Percentiles rank a stretch among this genome's conserved stretches.
Evolutionary conservation across 2,329 filamentous ascomycete species (phyloP).

Genomic region (Cercospora zeae-maydis): DNA sequence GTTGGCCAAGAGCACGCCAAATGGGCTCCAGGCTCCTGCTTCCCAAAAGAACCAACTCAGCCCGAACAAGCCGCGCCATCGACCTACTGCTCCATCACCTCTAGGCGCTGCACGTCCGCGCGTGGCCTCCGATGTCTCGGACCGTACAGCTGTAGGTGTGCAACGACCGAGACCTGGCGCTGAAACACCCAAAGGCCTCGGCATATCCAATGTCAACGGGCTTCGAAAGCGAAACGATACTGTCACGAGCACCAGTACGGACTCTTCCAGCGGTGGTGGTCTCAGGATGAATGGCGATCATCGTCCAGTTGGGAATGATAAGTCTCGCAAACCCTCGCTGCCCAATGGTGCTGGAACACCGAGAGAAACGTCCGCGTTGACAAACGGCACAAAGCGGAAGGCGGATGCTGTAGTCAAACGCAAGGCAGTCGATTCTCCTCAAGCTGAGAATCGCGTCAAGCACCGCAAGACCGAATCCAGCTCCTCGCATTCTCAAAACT

Average conservation of each 20-base stretch:
- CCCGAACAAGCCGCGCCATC: constrained; percentile 45
- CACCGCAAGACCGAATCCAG: constrained; percentile 36
- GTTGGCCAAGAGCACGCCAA: constrained; percentile 30
- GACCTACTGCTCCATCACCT: constrained; percentile 60
- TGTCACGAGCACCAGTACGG: constrained; percentile 27
- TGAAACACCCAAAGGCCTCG: constrained; percentile 44
- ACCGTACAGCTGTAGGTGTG: constrained; percentile 27
- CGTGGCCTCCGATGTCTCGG: constrained; percentile 55
- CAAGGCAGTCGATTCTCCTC: constrained; percentile 42
- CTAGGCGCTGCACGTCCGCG: constrained; percentile 59
- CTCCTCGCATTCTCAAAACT: constrained; percentile 32
- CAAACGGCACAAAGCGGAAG: constrained; percentile 27
- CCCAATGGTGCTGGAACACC: constrained; percentile 40
- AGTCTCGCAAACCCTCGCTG: constrained; percentile 18
- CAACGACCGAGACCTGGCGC: constrained; percentile 28
- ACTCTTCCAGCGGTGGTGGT: constrained; percentile 19
- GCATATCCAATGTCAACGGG: constrained; percentile 40
- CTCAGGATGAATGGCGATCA: constrained; percentile 18
- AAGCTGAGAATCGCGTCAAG: constrained; percentile 28
- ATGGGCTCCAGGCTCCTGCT: constrained; percentile 26
- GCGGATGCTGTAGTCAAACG: constrained; percentile 42
- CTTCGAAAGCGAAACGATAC: constrained; percentile 34
- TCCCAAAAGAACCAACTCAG: constrained; percentile 36
- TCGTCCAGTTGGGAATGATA: constrained; percentile 21
- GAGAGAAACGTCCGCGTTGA: constrained; percentile 7